phyloP scores from a whole-genome alignment of 2,329 filamentous ascomycete genomes.

The Diaporthe eres region DNA sequence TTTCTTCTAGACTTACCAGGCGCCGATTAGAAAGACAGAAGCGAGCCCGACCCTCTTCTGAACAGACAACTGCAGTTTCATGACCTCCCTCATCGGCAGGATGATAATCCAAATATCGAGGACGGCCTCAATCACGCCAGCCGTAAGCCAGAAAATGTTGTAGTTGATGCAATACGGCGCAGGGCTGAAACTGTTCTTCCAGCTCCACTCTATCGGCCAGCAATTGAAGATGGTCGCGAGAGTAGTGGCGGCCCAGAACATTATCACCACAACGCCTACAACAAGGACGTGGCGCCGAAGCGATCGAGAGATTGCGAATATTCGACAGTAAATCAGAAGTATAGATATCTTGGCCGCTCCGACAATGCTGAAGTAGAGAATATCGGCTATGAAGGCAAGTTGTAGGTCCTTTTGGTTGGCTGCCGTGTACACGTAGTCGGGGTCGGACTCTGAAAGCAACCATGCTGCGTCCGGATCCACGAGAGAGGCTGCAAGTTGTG shows the following conservation, averaged over 20 bases:
- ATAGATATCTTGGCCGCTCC: conserved; percentile 51
- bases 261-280: conserved; percentile 41
- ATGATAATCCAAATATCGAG: conserved; percentile 34
- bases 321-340: conserved; percentile 51
- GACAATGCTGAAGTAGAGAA: conserved; percentile 50
- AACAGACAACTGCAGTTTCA: conserved; percentile 20
- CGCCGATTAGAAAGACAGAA: conserved; percentile 29
- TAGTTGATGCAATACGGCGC: conserved; percentile 47
- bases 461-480: conserved; percentile 5
- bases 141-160: conserved; percentile 45
- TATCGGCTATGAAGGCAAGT: conserved; percentile 44
- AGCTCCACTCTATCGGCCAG: conserved; percentile 44
- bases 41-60: conserved; percentile 18
- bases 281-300: conserved; percentile 47
- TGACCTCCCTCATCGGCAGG: conserved; percentile 23
- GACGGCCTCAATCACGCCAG: conserved; percentile 24
- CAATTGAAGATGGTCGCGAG: conserved; percentile 46
- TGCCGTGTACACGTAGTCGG: conserved; percentile 35
- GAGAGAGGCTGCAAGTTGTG: not conserved
- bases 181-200: conserved; percentile 42
- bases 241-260: conserved; percentile 45
- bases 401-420: conserved; percentile 38
- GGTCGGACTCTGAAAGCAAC: conserved; percentile 15
- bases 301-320: conserved; percentile 45
- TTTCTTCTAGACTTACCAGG: not conserved